Base-by-base conservation (phyloP, 805 yeast genomes). In the Candida anglica region DNA sequence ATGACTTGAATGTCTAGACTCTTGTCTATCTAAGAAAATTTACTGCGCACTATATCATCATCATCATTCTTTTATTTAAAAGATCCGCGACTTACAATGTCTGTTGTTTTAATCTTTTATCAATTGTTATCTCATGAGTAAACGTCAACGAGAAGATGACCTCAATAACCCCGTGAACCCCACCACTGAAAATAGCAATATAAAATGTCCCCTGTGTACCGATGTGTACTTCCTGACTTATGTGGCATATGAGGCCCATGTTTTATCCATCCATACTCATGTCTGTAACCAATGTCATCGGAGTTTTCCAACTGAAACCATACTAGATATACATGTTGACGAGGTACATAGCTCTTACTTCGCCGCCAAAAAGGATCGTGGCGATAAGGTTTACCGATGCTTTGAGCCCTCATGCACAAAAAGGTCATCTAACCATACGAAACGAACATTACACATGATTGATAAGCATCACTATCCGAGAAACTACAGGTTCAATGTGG, bases 261-360 rank as follows among this genome's bases (percentile, higher is more conserved):
- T 30, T 38, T 44, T 38, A 52, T 50, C 32, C 6, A 33, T 4
- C 53, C 69, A 48, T 50, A 53, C 41, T 28, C 46, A 60, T 40
- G 41, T 51, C 2, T 71, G 78, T 39, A 32, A 41, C 0, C 55
- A 50, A 23, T 73, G 79, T 41, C 39, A 44, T 7, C 53, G 46
- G 27, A 54, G 48, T 38, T 70, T 76, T 37, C 79, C 79, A 0
- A 58, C 63, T n/a, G 56, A 60, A 8, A 46, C 39, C 25, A 42
- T 69, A 6, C 52, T 77, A 15, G 60, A 64, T 4, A 43, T 77
- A 11, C 84, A 77, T 42, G 61, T 76, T 1, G 59, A 63, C 17
- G 83, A 77, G 41, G 55, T 58, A 36, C 83, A 78, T 43, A 71
- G 74, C 46, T 75, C 80, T 3, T 67, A 76, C 28, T 44, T 53